Evolutionary conservation across 345 rosid species (phyloP), one percentile per base, ranked within the genome.

Genomic region (Populus nigra): DNA sequence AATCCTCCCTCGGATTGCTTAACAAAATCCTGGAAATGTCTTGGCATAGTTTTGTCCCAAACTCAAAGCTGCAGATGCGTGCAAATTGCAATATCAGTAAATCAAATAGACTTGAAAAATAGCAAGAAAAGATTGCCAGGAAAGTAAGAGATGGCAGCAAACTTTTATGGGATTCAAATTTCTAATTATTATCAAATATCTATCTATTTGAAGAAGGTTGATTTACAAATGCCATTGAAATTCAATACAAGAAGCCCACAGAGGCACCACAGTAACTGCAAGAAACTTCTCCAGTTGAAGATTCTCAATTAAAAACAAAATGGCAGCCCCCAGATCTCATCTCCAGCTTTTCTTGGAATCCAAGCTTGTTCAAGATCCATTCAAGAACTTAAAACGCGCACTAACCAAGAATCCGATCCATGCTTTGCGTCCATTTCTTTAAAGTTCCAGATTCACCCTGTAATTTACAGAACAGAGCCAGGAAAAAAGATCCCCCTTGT

Each of bases 321-420:
- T 20, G 43, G 17, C 72, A n/a, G 23, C 5, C 18, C 45, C 31
- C 49, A n/a, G 35, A 29, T 47, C 41, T 23, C 73, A 71, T 29
- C 39, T 47, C 20, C 73, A 57, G 50, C 39, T 47, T 71, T 69
- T 22, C 72, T 69, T 41, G 47, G 72, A 69, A n/a, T 5, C 35
- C 38, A 39, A 68, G 53, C 72, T 13, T 33, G 36, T 55, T 72
- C 65, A 55, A 33, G 47, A 72, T 80, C 50, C 29, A 65, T 35
- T n/a, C 65, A 47, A 18, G 67, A 45, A 43, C 43, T 33, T 22
- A 15, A 18, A 68, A 68, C 50, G 35, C 65, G 69, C 61, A 70
- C 68, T 4, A n/a, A 3, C 4, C 55, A 50, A 13, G 80, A 43
- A 43, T 67, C 62, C 4, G 23, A 50, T 29, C 41, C 63, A 13